Evolutionary conservation across 2,329 filamentous ascomycete species (phyloP).

Genomic region (Phialocephala subalpina): DNA sequence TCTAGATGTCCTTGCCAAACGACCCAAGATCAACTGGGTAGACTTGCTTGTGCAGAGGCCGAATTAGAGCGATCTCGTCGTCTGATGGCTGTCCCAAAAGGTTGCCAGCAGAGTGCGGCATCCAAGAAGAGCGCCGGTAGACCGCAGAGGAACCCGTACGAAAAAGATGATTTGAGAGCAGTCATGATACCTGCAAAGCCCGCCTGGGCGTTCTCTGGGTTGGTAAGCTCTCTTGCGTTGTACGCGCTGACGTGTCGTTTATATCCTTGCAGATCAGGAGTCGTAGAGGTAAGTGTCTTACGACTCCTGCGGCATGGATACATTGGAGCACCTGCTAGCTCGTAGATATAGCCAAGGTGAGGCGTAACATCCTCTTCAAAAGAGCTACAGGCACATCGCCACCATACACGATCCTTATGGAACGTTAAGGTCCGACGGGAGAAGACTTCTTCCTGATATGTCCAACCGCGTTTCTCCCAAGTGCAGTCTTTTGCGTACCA

Average conservation of each 20-base stretch:
- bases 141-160: constrained; percentile 33
- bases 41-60: not conserved
- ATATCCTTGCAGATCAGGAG: constrained; percentile 2
- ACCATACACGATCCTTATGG: constrained; percentile 12
- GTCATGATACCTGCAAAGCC: constrained; percentile 28
- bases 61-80: not conserved
- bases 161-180: constrained; percentile 24
- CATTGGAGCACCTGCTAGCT: not conserved
- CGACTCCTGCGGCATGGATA: not conserved
- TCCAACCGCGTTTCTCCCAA: constrained; percentile 26
- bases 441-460: constrained; percentile 27
- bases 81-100: not conserved
- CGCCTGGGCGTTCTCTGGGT: constrained; percentile 28
- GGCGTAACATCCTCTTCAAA: constrained; percentile 17
- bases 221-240: constrained; percentile 23
- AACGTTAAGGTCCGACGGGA: constrained; percentile 21
- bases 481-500: not conserved
- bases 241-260: constrained; percentile 8
- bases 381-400: constrained; percentile 15
- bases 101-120: constrained; percentile 25
- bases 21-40: constrained; percentile 25
- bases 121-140: constrained; percentile 34
- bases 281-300: constrained; percentile 3
- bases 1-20: constrained; percentile 34
- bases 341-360: not conserved